Conservation (phyloP, 345 rosid genomes). For the Mallotus nudiflorus region DNA sequence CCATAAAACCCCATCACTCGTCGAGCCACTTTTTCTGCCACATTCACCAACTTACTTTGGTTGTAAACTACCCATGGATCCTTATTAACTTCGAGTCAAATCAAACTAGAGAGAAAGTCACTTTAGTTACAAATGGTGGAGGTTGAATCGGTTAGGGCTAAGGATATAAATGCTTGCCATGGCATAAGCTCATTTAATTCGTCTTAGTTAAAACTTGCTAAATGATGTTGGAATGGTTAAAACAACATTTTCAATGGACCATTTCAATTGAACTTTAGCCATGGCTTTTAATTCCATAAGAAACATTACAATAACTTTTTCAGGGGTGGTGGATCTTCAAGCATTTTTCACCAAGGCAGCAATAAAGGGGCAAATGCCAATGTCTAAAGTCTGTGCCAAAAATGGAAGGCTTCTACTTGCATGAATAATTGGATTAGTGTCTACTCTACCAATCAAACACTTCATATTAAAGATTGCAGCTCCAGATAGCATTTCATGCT, state of each 20-base stretch:
- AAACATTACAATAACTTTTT: constrained; percentile 80
- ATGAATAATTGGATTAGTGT: constrained; percentile 76
- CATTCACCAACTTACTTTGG: too few relatives aligned
- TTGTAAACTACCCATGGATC: too few relatives aligned
- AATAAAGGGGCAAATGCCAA: constrained; percentile 78
- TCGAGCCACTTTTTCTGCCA: too few relatives aligned
- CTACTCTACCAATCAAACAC: constrained; percentile 80
- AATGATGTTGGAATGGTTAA: constrained; percentile 78
- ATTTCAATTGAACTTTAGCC: constrained; percentile 72
- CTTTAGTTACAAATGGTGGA: too few relatives aligned
- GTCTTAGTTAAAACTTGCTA: constrained; percentile 72
- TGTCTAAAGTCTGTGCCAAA: constrained; percentile 76
- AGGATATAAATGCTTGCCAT: constrained; percentile 91
- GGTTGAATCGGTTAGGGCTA: too few relatives aligned
- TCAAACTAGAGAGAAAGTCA: too few relatives aligned
- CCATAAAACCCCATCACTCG: too few relatives aligned
- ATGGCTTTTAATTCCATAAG: constrained; percentile 67
- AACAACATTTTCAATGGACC: constrained; percentile 67
- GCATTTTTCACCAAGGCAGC: constrained; percentile 77
- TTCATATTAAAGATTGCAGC: constrained; percentile 88
- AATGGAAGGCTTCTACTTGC: constrained; percentile 74
- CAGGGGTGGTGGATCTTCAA: constrained; percentile 89
- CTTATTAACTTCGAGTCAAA: too few relatives aligned
- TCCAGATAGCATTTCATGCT: constrained; percentile 74
- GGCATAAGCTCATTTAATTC: constrained; percentile 83